Conservation (phyloP, 2,329 filamentous ascomycete genomes). For the Epichloe brachyelytri region DNA sequence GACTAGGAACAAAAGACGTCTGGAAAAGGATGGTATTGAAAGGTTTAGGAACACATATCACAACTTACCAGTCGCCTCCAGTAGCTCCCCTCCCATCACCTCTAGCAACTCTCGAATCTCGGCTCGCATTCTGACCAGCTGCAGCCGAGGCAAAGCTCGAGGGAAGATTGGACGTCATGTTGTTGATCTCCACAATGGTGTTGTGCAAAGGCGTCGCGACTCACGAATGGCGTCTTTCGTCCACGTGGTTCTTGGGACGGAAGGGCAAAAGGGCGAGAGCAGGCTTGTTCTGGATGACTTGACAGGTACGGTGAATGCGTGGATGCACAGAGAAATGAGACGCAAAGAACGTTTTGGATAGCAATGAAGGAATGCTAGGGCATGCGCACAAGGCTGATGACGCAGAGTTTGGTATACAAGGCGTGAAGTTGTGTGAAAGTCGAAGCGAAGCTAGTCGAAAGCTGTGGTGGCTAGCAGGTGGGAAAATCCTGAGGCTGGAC, state of each 20-base stretch:
- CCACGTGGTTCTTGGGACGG: not conserved
- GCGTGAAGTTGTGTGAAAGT: constrained; percentile 8
- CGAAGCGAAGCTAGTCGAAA: constrained; percentile 7
- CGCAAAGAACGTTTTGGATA: constrained; percentile 3
- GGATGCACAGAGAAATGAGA: constrained; percentile 1
- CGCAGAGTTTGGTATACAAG: constrained; percentile 2
- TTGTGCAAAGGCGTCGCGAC: constrained; percentile 1
- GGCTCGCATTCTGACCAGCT: constrained; percentile 57
- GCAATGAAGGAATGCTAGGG: constrained; percentile 4
- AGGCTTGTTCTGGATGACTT: not conserved
- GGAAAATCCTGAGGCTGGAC: constrained; percentile 22
- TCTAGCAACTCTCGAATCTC: constrained; percentile 46
- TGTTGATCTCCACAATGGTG: constrained; percentile 8
- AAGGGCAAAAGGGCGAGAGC: not conserved
- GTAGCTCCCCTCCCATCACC: constrained; percentile 40
- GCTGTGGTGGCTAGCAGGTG: constrained; percentile 9
- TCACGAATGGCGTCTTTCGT: constrained; percentile 3
- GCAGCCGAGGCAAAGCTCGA: constrained; percentile 78
- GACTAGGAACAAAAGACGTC: not conserved
- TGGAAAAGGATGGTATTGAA: not conserved
- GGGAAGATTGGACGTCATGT: constrained; percentile 61
- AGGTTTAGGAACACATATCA: not conserved
- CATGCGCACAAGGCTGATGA: constrained; percentile 4
- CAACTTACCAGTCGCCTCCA: constrained; percentile 61
- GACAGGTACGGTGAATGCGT: not conserved